Evolutionary conservation across 805 yeast species (phyloP), one percentile per base, ranked within the genome.

Genomic region (Martiniozyma abietophila): DNA sequence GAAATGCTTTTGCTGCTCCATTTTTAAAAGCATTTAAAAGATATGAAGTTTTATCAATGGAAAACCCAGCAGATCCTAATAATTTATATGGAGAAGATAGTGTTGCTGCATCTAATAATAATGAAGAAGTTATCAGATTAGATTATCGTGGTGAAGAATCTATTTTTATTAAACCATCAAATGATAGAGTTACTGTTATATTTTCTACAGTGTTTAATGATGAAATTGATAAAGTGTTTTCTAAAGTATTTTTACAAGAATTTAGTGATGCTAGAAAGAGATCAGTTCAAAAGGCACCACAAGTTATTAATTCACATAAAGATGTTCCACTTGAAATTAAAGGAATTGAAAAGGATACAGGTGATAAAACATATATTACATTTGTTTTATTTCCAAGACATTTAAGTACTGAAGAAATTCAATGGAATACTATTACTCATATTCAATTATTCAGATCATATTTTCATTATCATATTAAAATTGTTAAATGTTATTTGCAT

Each of bases 381-480:
- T 72, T 76, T 53, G 92, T 83, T 23, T 64, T 83, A 39, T 83
- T 83, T 62, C 94, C 92, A 43, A 71, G 94, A 61, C 94, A 83
- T 59, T 61, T 78, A 45, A 61, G 65, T 19, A 61, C 67, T 28
- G 77, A 73, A 41, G 77, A 82, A 43, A 51, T 46, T 8, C 71
- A 84, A 50, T 92, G 92, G 57, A 81, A 77, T 53, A 80, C 95
- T 42, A 83, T 92, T 43, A 78, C 94, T 24, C 96, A 88, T 58
- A 81, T 92, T 51, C 86, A 85, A 53, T 67, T 84, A 38, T 92
- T 92, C 64, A 73, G 99, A 61, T 94, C 88, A 53, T 92, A 89
- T 63, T 92, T 92, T 80, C 99, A 92, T 59, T 92, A 89, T 61
- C 99, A 92, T 56, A 92, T 92, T 65, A 92, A 92, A 64, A 89